Base-by-base conservation (phyloP, 2,329 filamentous ascomycete genomes). In the Raffaelea arxii region DNA sequence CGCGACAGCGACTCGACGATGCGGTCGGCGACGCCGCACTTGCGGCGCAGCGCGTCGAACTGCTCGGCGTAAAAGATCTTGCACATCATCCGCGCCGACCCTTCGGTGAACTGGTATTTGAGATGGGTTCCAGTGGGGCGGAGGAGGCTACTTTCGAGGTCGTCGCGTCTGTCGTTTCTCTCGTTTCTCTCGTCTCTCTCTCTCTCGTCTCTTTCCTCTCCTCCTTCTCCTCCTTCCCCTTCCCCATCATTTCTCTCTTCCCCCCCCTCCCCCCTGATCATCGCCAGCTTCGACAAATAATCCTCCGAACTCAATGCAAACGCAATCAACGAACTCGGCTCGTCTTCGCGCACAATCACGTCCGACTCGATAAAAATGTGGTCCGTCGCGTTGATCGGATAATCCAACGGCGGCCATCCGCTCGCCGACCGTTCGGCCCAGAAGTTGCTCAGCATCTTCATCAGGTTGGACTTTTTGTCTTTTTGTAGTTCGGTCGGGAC, bases 1-100 rank as follows among this genome's bases (percentile, higher is more conserved):
- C 92, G 81, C 7, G 92, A 97, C 21, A 98, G 71, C 2, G 90
- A 96, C 61, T 98, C 92, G 23, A 97, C 82, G 54, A 98, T 94
- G 30, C 92, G 85, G 59, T 97, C 90, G 1, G 88, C 82, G 9
- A 96, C 85, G 16, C 91, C 91, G 54, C 91, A 97, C 64, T 95
- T 96, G 47, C 86, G 79, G 47, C 92, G 81, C 35, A 98, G 74
- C 3, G 92, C 92, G 65, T 98, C 92, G 56, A 98, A 98, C 53
- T 96, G 92, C 62, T 97, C 92, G 0, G 92, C 92, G 58, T 94
- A 98, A 65, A 98, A 97, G 41, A 98, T 92, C 65, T 98, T 98
- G 71, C 94, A 97, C 43, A 91, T 84, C 77, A 96, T 94, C 57
- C 85, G 87, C 3, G 94, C 91, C n/a, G 86, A 82, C 0, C 91